A percentile compares a stretch with the other conserved stretches of the same genome.
These are phyloP conservation scores for Polyplosphaeria fusca DNA, from an alignment of 495 filamentous ascomycete species.

Conservation along the genomic window DNA sequence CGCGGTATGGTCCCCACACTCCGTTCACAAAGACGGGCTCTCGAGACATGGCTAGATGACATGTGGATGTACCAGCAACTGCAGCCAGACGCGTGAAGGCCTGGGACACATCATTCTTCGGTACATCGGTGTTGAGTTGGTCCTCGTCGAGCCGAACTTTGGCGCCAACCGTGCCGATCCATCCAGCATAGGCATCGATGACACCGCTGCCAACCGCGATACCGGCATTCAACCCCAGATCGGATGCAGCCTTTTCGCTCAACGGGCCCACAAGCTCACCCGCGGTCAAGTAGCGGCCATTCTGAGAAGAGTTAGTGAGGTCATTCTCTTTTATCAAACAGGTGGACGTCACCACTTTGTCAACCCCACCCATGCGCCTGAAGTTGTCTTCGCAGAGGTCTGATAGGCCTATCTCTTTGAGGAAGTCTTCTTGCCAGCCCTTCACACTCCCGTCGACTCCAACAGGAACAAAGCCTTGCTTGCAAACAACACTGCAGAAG, in stretches of 20 bases:
- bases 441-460: conserved; percentile 96
- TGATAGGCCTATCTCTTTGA: conserved; percentile 73
- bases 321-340: conserved; percentile 13
- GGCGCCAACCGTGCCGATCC: conserved; percentile 97
- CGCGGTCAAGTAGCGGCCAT: conserved; percentile 82
- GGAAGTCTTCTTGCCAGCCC: conserved; percentile 96
- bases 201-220: conserved; percentile 93
- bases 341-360: conserved; percentile 71
- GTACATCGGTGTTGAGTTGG: conserved; percentile 55
- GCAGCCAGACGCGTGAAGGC: conserved; percentile 91
- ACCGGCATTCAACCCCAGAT: conserved; percentile 81
- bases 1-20: conserved; percentile 94
- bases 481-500: conserved; percentile 91
- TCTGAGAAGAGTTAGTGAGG: conserved; percentile 54
- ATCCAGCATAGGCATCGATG: conserved; percentile 97
- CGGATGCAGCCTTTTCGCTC: conserved; percentile 73
- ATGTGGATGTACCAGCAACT: conserved; percentile 96
- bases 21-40: conserved; percentile 87
- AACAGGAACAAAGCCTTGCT: conserved; percentile 91
- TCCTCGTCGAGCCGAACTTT: conserved; percentile 70
- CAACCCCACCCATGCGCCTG: conserved; percentile 85
- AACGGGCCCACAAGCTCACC: conserved; percentile 84
- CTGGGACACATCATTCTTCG: conserved; percentile 77
- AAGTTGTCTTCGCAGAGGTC: conserved; percentile 84
- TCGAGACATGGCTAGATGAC: conserved; percentile 91